Evolutionary conservation across 2,329 filamentous ascomycete species (phyloP).

Genomic region (Fusarium palustre): DNA sequence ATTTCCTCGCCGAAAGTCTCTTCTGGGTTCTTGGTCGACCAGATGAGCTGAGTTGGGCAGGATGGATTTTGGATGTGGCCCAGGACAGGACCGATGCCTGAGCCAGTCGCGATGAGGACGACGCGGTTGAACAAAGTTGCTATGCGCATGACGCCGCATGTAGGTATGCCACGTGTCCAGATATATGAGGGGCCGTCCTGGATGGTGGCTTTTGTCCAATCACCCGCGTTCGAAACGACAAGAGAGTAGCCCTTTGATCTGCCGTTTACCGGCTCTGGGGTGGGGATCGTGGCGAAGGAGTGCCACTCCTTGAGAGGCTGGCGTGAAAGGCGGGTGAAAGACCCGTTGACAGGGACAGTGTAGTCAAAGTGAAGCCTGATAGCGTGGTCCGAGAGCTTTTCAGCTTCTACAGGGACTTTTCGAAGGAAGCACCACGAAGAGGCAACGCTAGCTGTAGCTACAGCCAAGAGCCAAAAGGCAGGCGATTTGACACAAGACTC

Average conservation of each 20-base stretch:
- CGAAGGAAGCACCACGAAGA: slow-evolving; percentile 80
- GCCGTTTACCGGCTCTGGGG: slow-evolving; percentile 54
- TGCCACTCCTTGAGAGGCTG: slow-evolving; percentile 78
- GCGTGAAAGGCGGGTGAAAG: slow-evolving; percentile 67
- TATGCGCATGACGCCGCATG: slow-evolving; percentile 74
- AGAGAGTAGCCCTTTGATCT: slow-evolving; percentile 68
- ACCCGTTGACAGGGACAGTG: slow-evolving; percentile 63
- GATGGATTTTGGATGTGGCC: slow-evolving; percentile 66
- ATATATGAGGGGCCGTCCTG: slow-evolving; percentile 68
- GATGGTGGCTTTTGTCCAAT: slow-evolving; percentile 79
- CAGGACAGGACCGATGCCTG: slow-evolving; percentile 77
- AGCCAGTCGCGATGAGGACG: slow-evolving; percentile 77
- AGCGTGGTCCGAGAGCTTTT: slow-evolving; percentile 79
- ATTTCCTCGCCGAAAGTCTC: slow-evolving; percentile 71
- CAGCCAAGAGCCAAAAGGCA: slow-evolving; percentile 73
- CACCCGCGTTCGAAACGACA: slow-evolving; percentile 77
- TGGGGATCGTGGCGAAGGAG: slow-evolving; percentile 79
- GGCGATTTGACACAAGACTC: slow-evolving; percentile 55
- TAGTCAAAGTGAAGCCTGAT: slow-evolving; percentile 77
- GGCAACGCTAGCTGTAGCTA: slow-evolving; percentile 72
- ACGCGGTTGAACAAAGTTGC: slow-evolving; percentile 74
- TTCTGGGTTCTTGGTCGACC: slow-evolving; percentile 73
- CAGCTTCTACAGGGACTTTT: slow-evolving; percentile 73
- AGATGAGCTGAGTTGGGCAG: slow-evolving; percentile 70
- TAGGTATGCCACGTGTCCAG: slow-evolving; percentile 75